Evolutionary conservation across 495 filamentous ascomycete species (phyloP).

Genomic region (Entonaema liquescens): DNA sequence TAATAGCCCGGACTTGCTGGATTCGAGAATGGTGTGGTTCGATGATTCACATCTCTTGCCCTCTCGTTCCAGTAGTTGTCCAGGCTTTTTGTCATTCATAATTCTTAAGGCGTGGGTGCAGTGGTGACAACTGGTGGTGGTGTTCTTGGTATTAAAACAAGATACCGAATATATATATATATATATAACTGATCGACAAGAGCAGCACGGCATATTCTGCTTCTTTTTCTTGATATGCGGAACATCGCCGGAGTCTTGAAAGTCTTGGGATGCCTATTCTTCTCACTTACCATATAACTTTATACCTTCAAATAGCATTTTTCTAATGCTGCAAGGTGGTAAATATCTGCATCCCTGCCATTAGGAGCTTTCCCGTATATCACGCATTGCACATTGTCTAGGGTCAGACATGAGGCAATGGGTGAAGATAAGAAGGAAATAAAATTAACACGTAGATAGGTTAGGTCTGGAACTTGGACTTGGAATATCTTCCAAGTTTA

Average conservation of each 20-base stretch:
- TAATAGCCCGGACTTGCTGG: slow-evolving; percentile 16
- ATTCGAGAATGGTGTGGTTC: slow-evolving; percentile 16
- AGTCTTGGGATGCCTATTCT: neutral
- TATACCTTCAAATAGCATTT: neutral
- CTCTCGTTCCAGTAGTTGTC: neutral
- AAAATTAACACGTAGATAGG: too few species aligned
- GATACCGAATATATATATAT: neutral
- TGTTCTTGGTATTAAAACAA: neutral
- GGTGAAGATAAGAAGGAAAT: neutral
- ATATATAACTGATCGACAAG: neutral
- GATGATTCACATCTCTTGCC: slow-evolving; percentile 4
- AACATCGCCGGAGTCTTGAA: slow-evolving; percentile 1
- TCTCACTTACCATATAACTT: neutral
- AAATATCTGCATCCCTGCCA: neutral
- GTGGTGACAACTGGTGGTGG: neutral
- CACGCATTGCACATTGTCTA: neutral
- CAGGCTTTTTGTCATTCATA: neutral
- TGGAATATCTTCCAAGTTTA: slow-evolving; percentile 3
- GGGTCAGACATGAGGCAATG: neutral
- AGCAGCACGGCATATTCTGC: neutral
- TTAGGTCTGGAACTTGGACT: neutral
- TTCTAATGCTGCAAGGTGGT: neutral
- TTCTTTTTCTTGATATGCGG: slow-evolving; percentile 7
- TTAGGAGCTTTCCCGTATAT: neutral
- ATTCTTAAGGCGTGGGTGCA: neutral